These are phyloP conservation scores for Hordeum pubiflorum DNA, from an alignment of 202 grass and related monocot species.

Conservation along the genomic window DNA sequence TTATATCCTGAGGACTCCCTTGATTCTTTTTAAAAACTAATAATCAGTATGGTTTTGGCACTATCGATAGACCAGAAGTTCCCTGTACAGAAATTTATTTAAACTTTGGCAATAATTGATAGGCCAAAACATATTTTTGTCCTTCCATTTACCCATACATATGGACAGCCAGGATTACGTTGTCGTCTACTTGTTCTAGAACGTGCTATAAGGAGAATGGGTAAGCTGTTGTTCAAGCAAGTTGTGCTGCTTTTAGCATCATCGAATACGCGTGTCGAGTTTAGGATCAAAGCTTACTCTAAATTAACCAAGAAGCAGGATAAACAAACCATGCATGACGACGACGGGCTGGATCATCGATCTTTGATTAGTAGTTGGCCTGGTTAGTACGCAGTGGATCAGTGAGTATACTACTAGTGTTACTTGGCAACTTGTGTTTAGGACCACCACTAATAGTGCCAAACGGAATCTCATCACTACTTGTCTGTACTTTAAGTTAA, in stretches of 20 bases:
- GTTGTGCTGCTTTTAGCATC: not conserved
- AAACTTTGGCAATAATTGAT: not conserved
- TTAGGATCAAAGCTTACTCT: constrained; percentile 9
- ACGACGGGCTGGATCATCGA: not conserved
- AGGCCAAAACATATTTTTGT: not conserved
- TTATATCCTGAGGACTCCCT: too few species aligned
- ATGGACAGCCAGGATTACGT: not conserved
- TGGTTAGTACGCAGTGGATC: not conserved
- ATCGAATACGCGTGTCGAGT: not conserved
- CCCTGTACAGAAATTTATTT: not conserved
- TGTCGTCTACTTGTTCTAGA: not conserved
- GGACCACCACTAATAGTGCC: constrained; percentile 20
- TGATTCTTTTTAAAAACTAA: too few species aligned
- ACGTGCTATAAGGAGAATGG: not conserved
- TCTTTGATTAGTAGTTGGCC: not conserved
- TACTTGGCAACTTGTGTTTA: constrained; percentile 1
- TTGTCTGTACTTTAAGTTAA: not conserved
- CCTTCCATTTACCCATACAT: not conserved
- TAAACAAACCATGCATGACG: not conserved
- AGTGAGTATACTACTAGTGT: not conserved
- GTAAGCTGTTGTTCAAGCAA: not conserved
- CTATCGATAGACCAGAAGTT: not conserved
- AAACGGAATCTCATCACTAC: constrained; percentile 28
- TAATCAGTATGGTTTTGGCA: not conserved
- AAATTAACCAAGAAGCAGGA: not conserved